Conservation (phyloP, 371 early-diverging fungal genomes). For the Sporodiniella umbellata region DNA sequence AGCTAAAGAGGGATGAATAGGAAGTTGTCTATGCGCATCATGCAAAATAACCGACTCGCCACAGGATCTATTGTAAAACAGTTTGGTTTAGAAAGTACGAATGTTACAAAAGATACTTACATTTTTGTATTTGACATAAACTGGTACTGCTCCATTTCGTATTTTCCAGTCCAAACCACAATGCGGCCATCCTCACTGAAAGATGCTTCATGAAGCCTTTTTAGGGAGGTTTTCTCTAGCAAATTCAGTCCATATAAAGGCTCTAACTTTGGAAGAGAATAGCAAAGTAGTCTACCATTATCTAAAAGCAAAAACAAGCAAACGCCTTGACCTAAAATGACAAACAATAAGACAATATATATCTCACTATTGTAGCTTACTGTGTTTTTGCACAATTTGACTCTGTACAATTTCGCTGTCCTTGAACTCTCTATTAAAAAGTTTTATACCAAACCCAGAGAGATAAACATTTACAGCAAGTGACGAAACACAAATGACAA, state of each 20-base stretch:
- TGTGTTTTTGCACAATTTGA: slow-evolving; percentile 16
- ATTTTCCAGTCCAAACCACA: slow-evolving; percentile 41
- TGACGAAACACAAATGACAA: slow-evolving; percentile 19
- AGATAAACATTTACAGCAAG: slow-evolving; percentile 14
- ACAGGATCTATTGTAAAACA: slow-evolving; percentile 3
- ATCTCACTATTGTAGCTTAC: slow-evolving; percentile 10
- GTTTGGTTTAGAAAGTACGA: slow-evolving; percentile 10
- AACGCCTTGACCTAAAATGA: slow-evolving; percentile 5
- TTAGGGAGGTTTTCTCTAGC: slow-evolving; percentile 1
- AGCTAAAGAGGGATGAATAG: slow-evolving; percentile 35
- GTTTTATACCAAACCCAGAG: slow-evolving; percentile 29
- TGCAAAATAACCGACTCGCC: slow-evolving; percentile 44
- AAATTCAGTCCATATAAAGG: slow-evolving; percentile 14
- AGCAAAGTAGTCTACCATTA: slow-evolving; percentile 21
- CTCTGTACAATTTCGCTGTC: slow-evolving; percentile 15
- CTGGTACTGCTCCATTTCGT: slow-evolving; percentile 41
- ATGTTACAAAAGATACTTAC: slow-evolving; percentile 31
- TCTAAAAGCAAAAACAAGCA: slow-evolving; percentile 25
- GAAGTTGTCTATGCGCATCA: slow-evolving; percentile 33
- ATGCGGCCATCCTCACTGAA: slow-evolving; percentile 49
- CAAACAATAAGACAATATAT: background rate
- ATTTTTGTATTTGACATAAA: slow-evolving; percentile 27
- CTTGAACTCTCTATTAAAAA: slow-evolving; percentile 19
- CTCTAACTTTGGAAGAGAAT: slow-evolving; percentile 27
- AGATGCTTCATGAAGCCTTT: slow-evolving; percentile 25